Evolutionary conservation across 345 rosid species (phyloP).

Genomic region (Reutealis trisperma): DNA sequence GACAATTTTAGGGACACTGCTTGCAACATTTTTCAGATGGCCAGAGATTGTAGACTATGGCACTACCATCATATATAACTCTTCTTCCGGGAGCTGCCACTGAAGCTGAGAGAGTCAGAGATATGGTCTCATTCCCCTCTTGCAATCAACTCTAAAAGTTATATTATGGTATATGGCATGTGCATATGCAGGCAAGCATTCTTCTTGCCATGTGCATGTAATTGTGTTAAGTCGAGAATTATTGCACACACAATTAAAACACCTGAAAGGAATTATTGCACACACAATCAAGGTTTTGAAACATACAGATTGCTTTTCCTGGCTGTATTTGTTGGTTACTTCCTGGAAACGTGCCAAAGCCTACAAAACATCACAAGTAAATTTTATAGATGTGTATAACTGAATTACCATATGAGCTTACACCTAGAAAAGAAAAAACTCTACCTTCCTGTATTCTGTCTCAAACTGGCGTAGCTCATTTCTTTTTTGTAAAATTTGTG

Average conservation of each 20-base stretch:
- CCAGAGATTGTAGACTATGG: neutral
- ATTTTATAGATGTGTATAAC: conserved; percentile 7
- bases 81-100: neutral
- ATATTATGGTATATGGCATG: neutral
- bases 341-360: conserved; percentile 97
- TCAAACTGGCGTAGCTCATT: conserved; percentile 93
- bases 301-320: conserved; percentile 91
- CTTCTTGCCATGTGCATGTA: neutral
- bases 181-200: neutral
- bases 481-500: conserved; percentile 88
- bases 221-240: neutral
- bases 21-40: neutral
- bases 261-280: neutral
- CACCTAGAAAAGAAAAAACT: conserved; percentile 2
- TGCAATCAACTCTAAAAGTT: conserved; percentile 2
- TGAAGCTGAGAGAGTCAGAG: neutral
- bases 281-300: conserved; percentile 10
- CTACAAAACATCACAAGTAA: conserved; percentile 43
- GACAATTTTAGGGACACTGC: neutral
- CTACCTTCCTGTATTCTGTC: conserved; percentile 90
- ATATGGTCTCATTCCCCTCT: neutral
- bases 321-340: conserved; percentile 82
- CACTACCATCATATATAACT: neutral
- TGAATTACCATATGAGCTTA: neutral
- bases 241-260: neutral